These are phyloP conservation scores for Pyrenula aspistea DNA, from an alignment of 495 filamentous ascomycete genomes.

Conservation along the genomic window DNA sequence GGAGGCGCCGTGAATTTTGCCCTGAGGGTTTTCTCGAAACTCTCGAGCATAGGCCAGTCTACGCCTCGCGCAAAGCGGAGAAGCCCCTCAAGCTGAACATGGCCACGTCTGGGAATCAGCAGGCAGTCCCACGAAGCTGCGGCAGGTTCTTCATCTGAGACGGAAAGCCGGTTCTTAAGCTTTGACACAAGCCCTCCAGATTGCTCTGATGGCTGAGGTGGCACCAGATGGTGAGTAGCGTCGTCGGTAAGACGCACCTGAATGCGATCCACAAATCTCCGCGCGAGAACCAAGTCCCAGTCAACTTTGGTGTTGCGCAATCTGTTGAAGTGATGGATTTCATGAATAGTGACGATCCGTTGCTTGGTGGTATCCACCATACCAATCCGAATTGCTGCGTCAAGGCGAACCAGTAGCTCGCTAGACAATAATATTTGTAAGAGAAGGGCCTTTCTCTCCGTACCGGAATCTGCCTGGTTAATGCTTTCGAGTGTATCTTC, in stretches of 20 bases:
- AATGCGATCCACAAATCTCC: constrained; percentile 68
- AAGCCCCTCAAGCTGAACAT: constrained; percentile 36
- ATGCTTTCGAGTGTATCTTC: constrained; percentile 21
- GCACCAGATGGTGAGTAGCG: neutral
- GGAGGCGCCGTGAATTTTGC: neutral
- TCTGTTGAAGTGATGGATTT: constrained; percentile 51
- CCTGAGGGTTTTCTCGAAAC: constrained; percentile 11
- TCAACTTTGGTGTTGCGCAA: constrained; percentile 55
- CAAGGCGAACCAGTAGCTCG: constrained; percentile 64
- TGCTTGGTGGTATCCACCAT: constrained; percentile 37
- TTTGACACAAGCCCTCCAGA: neutral
- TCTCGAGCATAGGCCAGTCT: constrained; percentile 33
- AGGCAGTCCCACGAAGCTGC: constrained; percentile 27
- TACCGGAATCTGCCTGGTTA: constrained; percentile 20
- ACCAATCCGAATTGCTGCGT: constrained; percentile 46
- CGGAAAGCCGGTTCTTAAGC: constrained; percentile 13
- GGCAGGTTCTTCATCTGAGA: constrained; percentile 7
- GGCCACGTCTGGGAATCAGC: constrained; percentile 23
- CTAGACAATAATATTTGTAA: constrained; percentile 68
- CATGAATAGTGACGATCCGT: constrained; percentile 39
- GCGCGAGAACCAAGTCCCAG: constrained; percentile 70
- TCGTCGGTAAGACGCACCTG: neutral
- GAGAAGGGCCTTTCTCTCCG: constrained; percentile 63
- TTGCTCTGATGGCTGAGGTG: neutral
- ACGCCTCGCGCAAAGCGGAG: constrained; percentile 36